Evolutionary conservation across 345 rosid genomes (phyloP), one percentile per base, ranked within the genome.

Genomic region (Angophora floribunda): DNA sequence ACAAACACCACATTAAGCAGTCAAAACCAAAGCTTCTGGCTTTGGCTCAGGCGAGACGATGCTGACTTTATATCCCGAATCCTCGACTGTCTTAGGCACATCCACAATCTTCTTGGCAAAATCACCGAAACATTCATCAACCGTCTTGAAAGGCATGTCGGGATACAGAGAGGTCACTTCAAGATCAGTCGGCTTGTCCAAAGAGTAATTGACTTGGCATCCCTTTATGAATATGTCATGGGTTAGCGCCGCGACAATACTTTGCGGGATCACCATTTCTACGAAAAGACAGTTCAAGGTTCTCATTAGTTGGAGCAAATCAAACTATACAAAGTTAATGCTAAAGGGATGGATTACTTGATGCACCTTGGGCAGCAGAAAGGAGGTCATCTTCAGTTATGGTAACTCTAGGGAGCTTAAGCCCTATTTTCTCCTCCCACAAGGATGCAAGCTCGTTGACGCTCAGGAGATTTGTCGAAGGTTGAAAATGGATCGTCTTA

Each of bases 161-260:
- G 95, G 95, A 53, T 93, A 95, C 49, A 95, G 91, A 59, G 63
- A n/a, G 80, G 90, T 84, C 50, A 91, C 89, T 50, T 95, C 97
- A 28, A 91, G 79, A 13, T 93, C 95, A 5, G 82, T 52, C 2
- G 88, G 87, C 5, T 91, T 94, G 28, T 91, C 91, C 45, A 95
- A 41, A 24, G 91, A 7, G 45, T 92, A 95, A 79, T 92, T 94
- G 24, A 91, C 51, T 89, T 94, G 98, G n/a, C 96, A 95, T 4
- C 98, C 97, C 63, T 85, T 94, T 57, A 95, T 93, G 93, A 95
- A 95, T 4, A 95, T 95, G 47, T 95, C 98, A 50, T 94, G 96
- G 2, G 96, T 94, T 88, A 93, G 93, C 7, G 98, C 88, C 12
- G 98, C 98, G 9, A 95, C 96, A 21, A 94, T 6, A 65, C 98